These are phyloP conservation scores for Pyrenochaeta sp. DNA, from an alignment of 2,329 filamentous ascomycete genomes.

Conservation along the genomic window DNA sequence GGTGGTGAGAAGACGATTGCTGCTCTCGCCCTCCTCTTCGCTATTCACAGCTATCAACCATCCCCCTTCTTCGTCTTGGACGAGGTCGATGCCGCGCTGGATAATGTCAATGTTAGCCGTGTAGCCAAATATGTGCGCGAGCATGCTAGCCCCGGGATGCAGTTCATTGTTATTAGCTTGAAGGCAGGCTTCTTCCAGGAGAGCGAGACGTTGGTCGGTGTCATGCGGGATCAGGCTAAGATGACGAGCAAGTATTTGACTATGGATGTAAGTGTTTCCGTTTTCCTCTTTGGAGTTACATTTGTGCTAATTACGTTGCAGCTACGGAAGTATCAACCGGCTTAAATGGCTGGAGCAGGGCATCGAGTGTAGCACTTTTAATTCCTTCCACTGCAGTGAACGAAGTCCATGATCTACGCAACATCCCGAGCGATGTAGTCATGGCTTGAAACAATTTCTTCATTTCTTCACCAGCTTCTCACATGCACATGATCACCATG, in stretches of 20 bases:
- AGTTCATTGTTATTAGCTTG: slow-evolving; percentile 97
- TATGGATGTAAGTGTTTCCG: slow-evolving; percentile 78
- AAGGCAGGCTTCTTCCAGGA: slow-evolving; percentile 97
- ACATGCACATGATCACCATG: no score
- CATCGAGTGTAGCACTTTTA: no score
- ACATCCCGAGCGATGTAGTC: no score
- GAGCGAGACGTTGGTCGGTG: slow-evolving; percentile 92
- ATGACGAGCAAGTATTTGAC: slow-evolving; percentile 93
- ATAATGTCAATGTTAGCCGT: slow-evolving; percentile 95
- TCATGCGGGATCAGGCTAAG: slow-evolving; percentile 92
- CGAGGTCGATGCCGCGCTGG: slow-evolving; percentile 96
- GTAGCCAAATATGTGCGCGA: slow-evolving; percentile 96
- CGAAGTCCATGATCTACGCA: no score
- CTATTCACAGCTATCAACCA: slow-evolving; percentile 95
- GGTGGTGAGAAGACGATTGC: slow-evolving; percentile 99
- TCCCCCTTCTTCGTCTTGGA: slow-evolving; percentile 98
- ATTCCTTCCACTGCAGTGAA: no score
- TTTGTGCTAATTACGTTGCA: slow-evolving; percentile 20
- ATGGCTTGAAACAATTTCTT: no score
- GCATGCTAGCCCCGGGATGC: slow-evolving; percentile 95
- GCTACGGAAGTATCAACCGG: slow-evolving; percentile 39
- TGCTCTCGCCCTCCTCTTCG: slow-evolving; percentile 92
- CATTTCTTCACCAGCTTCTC: no score
- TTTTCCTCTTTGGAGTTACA: neutral
- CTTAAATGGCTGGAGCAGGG: neutral